Evolutionary conservation across 2,329 filamentous ascomycete species (phyloP), one percentile per base, ranked within the genome.

Genomic region (Arachnomyces sp.): DNA sequence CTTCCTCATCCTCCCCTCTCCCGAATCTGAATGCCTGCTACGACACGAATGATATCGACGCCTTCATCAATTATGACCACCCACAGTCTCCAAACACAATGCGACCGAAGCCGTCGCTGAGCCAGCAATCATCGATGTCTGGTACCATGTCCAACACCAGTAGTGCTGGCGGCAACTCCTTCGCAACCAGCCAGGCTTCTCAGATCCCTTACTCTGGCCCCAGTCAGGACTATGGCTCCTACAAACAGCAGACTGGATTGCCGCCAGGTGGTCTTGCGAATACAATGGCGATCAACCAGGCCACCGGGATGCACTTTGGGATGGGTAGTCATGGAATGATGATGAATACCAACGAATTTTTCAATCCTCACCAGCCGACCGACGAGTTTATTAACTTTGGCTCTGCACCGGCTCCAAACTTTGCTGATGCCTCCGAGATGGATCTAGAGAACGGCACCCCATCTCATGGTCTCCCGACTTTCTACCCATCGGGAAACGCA

Each of bases 161-260:
- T 38, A 55, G 59, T 46, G 50, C 52, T 42, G 53, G 56, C 32
- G 59, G 57, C 47, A 57, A 55, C 41, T 54, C 53, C 35, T 62
- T 64, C 43, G 56, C 59, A 14, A 61, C 53, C 31, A 56, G 53
- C 45, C 62, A 65, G 42, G 59, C 56, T 17, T 61, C 59, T 17
- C 75, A 82, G 46, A 74, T 74, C 49, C 67, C 74, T 14, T 77
- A 89, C 56, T 80, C 79, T 35, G 86, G 80, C 28, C 90, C 92
- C 7, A 95, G 87, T 63, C 89, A 95, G 68, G 86, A 94, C 66
- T 96, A 96, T 72, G 86, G 88, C 56, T 80, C 86, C 58, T 93
- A 95, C 71, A 86, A 87, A 68, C 92, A 98, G 62, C 89, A 95
- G 70, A 95, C 92, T 3, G 88, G 89, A 48, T 80, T 95, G 21